phyloP scores from a whole-genome alignment of 805 yeast species.

The Sugiyamaella floridensis region DNA sequence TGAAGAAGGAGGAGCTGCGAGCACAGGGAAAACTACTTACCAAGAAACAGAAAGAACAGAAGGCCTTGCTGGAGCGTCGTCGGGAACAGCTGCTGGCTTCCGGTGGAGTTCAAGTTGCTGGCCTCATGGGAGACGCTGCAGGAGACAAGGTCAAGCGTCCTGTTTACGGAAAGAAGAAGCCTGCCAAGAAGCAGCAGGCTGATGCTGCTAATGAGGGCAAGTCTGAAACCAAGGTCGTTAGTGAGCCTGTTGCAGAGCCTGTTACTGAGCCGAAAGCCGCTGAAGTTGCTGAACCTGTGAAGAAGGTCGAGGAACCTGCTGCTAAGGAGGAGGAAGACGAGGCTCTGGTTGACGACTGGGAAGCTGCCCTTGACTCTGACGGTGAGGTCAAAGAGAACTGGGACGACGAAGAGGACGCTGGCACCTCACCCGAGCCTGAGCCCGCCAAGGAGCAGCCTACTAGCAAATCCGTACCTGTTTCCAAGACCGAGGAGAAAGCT shows the following conservation, averaged over 20 bases:
- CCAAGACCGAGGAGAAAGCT: slow-evolving; percentile 11
- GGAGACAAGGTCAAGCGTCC: slow-evolving; percentile 52
- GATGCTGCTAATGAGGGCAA: slow-evolving; percentile 15
- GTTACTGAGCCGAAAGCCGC: slow-evolving; percentile 1
- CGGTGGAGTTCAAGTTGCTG: slow-evolving; percentile 63
- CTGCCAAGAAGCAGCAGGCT: slow-evolving; percentile 25
- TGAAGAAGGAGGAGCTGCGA: slow-evolving; percentile 82
- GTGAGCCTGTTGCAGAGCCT: background rate
- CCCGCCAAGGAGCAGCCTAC: slow-evolving; percentile 20
- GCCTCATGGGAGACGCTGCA: slow-evolving; percentile 40
- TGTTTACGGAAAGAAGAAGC: slow-evolving; percentile 31
- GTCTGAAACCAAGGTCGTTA: slow-evolving; percentile 9
- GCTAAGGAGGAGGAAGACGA: slow-evolving; percentile 39
- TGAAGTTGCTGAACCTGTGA: slow-evolving; percentile 1
- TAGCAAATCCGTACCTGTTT: too few species aligned
- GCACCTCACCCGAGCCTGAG: slow-evolving; percentile 6
- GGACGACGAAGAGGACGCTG: slow-evolving; percentile 16
- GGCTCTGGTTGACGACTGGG: slow-evolving; percentile 81
- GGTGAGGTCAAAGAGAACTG: slow-evolving; percentile 45
- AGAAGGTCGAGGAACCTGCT: slow-evolving; percentile 19
- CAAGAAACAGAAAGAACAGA: slow-evolving; percentile 92
- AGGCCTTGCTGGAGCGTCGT: slow-evolving; percentile 78
- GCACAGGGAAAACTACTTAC: slow-evolving; percentile 94
- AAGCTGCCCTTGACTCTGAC: slow-evolving; percentile 47
- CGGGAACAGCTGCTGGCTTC: slow-evolving; percentile 75